Evolutionary conservation across 2,329 filamentous ascomycete species (phyloP).

Genomic region (Exophiala viscosa): DNA sequence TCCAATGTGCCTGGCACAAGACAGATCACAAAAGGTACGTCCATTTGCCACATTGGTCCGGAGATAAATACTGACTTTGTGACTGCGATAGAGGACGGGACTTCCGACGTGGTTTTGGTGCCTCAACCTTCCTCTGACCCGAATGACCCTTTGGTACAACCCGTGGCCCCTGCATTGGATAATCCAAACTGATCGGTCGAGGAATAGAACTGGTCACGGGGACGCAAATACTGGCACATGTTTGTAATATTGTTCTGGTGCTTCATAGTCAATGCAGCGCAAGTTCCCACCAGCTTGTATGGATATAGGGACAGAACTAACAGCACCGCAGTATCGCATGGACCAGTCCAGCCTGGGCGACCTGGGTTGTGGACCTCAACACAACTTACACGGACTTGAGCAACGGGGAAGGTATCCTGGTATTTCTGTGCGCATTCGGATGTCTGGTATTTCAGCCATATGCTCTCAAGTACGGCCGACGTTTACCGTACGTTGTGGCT

Average conservation of each 20-base stretch:
- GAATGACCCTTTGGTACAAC: conserved; percentile 1
- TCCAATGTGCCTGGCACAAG: too few species aligned
- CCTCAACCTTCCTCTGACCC: background rate
- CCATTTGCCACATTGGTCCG: too few species aligned
- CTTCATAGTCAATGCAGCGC: conserved; percentile 2
- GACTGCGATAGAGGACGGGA: too few species aligned
- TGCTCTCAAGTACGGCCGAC: conserved; percentile 2
- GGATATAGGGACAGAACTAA: background rate
- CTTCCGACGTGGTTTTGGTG: too few species aligned
- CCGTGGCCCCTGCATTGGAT: background rate
- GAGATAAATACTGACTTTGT: too few species aligned
- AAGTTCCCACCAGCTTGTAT: background rate
- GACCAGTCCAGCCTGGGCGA: background rate
- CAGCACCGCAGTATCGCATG: conserved; percentile 1
- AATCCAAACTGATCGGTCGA: background rate
- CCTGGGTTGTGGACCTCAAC: background rate
- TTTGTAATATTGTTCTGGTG: conserved; percentile 1
- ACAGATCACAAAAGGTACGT: too few species aligned
- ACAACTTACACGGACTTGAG: background rate
- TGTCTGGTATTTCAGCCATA: conserved; percentile 4
- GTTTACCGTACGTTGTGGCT: background rate
- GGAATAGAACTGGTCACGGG: conserved; percentile 3
- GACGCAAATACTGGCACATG: background rate
- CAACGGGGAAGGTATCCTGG: background rate
- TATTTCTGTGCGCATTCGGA: background rate